Evolutionary conservation across 306 rosid genomes (phyloP).

Genomic region (Herpetospermum pedunculosum): DNA sequence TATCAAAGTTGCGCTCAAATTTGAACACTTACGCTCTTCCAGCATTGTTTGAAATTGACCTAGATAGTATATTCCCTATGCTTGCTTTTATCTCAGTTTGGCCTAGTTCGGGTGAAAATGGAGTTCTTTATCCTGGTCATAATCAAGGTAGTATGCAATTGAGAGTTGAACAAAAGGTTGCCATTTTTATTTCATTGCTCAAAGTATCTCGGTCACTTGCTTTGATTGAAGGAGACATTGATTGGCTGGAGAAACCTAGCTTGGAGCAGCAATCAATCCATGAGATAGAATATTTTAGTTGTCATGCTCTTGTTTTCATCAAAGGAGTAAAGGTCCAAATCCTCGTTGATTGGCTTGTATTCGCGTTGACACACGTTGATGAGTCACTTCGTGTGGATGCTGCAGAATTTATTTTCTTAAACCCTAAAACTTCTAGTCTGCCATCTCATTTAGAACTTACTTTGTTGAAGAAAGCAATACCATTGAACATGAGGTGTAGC

Average conservation of each 20-base stretch:
- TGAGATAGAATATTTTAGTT: constrained; percentile 19
- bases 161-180: constrained; percentile 78
- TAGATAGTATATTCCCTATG: constrained; percentile 80
- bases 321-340: constrained; percentile 68
- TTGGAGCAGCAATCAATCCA: constrained; percentile 14
- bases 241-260: constrained; percentile 42
- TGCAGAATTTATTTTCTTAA: constrained; percentile 83
- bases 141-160: constrained; percentile 32
- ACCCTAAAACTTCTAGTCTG: constrained; percentile 81
- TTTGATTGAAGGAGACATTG: constrained; percentile 86
- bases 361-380: constrained; percentile 85
- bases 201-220: constrained; percentile 91
- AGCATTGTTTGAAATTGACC: constrained; percentile 70
- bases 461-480: constrained; percentile 74
- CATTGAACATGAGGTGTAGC: constrained; percentile 92
- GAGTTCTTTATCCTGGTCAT: constrained; percentile 31
- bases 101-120: constrained; percentile 36
- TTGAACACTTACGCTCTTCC: constrained; percentile 84
- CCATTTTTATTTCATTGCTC: constrained; percentile 82
- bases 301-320: constrained; percentile 52
- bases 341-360: constrained; percentile 72
- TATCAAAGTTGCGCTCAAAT: constrained; percentile 83
- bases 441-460: constrained; percentile 88
- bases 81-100: constrained; percentile 62
- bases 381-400: constrained; percentile 94